A percentile compares a stretch with the other conserved stretches of the same genome.
These are phyloP conservation scores for Apophysomyces trapeziformis DNA, from an alignment of 371 early-diverging fungal species.

Conservation along the genomic window DNA sequence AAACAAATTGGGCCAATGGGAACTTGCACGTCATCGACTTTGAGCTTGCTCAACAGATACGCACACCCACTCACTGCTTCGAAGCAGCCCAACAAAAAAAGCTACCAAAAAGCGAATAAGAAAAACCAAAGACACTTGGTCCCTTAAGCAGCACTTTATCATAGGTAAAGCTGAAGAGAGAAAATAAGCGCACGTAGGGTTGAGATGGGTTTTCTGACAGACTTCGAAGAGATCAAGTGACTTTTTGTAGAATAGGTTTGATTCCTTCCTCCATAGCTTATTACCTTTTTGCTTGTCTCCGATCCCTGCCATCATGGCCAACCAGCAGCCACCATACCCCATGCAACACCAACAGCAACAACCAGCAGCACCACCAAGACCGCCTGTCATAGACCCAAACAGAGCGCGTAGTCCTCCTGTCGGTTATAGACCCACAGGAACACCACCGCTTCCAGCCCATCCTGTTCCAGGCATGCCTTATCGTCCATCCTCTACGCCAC, in stretches of 20 bases:
- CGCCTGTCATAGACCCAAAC: conserved; percentile 32
- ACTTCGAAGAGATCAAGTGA: neutral
- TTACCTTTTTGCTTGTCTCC: neutral
- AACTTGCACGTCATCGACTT: conserved; percentile 9
- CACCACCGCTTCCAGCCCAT: conserved; percentile 23
- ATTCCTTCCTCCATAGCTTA: neutral
- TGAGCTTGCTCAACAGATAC: neutral
- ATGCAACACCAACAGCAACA: conserved; percentile 25
- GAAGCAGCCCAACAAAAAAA: neutral
- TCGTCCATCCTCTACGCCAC: conserved; percentile 19
- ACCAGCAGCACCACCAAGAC: conserved; percentile 19
- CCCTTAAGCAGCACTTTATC: neutral
- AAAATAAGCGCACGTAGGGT: neutral
- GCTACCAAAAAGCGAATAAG: neutral
- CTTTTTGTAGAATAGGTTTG: conserved; percentile 3
- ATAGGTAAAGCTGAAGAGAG: neutral
- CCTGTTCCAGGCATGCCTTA: conserved; percentile 13
- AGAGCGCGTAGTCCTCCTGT: conserved; percentile 14
- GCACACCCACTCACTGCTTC: neutral
- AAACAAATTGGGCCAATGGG: neutral
- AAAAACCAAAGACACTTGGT: neutral
- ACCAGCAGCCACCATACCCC: conserved; percentile 23
- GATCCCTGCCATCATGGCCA: conserved; percentile 22
- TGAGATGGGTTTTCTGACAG: neutral
- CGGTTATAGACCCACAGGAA: conserved; percentile 20